Evolutionary conservation across 2,329 filamentous ascomycete species (phyloP).

Genomic region (Calonectria fujianensis): DNA sequence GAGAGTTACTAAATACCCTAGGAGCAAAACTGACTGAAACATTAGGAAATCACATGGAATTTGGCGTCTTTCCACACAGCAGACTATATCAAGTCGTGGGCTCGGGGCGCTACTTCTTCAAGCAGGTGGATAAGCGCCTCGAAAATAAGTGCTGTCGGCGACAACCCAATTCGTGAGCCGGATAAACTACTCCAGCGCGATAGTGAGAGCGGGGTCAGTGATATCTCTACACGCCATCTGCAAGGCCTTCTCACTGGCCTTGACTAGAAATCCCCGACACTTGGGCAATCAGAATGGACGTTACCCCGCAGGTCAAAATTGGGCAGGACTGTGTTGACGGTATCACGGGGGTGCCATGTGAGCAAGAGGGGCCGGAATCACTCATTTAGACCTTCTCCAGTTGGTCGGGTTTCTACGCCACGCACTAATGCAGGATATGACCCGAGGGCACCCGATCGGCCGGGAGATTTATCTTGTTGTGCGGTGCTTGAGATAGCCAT

Average conservation of each 20-base stretch:
- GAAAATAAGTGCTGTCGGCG: neutral
- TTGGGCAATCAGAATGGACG: neutral
- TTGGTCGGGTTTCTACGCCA: too few species aligned
- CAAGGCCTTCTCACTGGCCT: neutral
- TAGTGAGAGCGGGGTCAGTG: neutral
- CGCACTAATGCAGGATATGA: too few species aligned
- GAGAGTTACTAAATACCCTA: neutral
- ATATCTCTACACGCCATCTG: neutral
- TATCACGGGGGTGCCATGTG: too few species aligned
- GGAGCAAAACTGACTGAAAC: neutral
- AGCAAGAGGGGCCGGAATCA: too few species aligned
- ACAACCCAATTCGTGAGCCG: neutral
- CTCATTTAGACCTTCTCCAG: too few species aligned
- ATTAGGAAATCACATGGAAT: neutral
- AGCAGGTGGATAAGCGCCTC: neutral
- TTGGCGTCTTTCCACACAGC: too few species aligned
- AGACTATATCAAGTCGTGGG: rapidly evolving
- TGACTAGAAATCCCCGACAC: neutral
- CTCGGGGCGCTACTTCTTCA: neutral
- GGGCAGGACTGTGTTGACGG: too few species aligned
- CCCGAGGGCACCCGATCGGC: too few species aligned
- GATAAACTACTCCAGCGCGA: neutral
- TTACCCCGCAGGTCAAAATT: neutral
- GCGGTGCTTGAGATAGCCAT: too few species aligned
- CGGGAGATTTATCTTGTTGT: too few species aligned